Conservation (phyloP, 164 flowering plant species). For the Macadamia integrifolia region DNA sequence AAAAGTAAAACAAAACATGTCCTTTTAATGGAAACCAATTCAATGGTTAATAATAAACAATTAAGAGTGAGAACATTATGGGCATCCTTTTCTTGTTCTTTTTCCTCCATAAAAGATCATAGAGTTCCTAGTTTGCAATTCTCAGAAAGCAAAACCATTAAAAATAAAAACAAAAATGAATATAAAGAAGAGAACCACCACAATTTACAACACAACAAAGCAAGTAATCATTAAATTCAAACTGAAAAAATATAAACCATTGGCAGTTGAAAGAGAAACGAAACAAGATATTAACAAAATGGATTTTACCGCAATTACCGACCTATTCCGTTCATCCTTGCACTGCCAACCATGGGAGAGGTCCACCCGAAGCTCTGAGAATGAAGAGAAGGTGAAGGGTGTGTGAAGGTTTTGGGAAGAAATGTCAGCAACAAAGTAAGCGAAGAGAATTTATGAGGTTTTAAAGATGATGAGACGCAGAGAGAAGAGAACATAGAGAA, state of each 20-base stretch:
- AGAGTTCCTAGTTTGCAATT: neutral
- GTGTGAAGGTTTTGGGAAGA: slow-evolving; percentile 13
- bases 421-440: slow-evolving; percentile 8
- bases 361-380: slow-evolving; percentile 9
- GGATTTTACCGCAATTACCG: slow-evolving; percentile 8
- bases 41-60: too few species aligned
- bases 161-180: neutral
- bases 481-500: slow-evolving; percentile 20
- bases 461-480: slow-evolving; percentile 11
- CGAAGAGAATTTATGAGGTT: slow-evolving; percentile 9
- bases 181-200: neutral
- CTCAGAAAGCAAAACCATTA: neutral
- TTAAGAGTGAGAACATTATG: too few species aligned
- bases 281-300: neutral
- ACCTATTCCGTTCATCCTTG: slow-evolving; percentile 21
- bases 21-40: too few species aligned
- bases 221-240: neutral
- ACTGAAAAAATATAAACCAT: neutral
- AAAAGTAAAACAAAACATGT: too few species aligned
- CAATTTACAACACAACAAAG: neutral
- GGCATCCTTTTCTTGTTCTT: too few species aligned
- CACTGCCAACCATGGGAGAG: slow-evolving; percentile 13
- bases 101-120: too few species aligned
- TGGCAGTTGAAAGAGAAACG: neutral
- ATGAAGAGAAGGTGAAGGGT: slow-evolving; percentile 15